phyloP scores from a whole-genome alignment of 2,329 filamentous ascomycete genomes.

The Corniculantispora saksenae region DNA sequence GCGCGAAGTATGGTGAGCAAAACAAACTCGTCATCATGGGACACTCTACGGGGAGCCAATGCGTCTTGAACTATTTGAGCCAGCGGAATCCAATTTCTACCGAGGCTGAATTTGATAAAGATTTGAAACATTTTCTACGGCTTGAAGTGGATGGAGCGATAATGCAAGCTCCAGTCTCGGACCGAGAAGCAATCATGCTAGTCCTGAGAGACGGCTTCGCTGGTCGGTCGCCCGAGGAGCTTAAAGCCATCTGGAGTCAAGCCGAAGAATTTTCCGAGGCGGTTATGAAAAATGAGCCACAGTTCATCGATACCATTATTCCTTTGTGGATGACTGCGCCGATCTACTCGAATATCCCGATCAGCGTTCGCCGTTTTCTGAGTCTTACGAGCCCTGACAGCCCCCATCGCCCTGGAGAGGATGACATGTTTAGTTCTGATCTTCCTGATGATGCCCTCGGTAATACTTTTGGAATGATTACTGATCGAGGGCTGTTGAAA shows the following conservation, averaged over 20 bases:
- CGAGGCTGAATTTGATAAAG: slow-evolving; percentile 26
- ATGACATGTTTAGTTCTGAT: slow-evolving; percentile 68
- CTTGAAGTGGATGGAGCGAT: slow-evolving; percentile 58
- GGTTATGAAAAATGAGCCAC: slow-evolving; percentile 21
- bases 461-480: slow-evolving; percentile 56
- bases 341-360: slow-evolving; percentile 33
- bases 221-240: slow-evolving; percentile 29
- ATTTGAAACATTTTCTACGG: slow-evolving; percentile 36
- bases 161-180: slow-evolving; percentile 63
- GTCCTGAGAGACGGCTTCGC: slow-evolving; percentile 36
- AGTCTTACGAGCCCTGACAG: slow-evolving; percentile 52
- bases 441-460: slow-evolving; percentile 49
- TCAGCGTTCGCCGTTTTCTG: slow-evolving; percentile 31
- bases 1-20: slow-evolving; percentile 34
- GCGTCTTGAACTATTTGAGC: slow-evolving; percentile 62
- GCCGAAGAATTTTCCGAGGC: slow-evolving; percentile 39
- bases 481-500: slow-evolving; percentile 36
- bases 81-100: slow-evolving; percentile 39
- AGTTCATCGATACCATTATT: slow-evolving; percentile 32
- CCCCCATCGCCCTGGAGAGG: slow-evolving; percentile 53
- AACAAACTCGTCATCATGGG: slow-evolving; percentile 65
- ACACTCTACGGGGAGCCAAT: slow-evolving; percentile 68
- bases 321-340: slow-evolving; percentile 33
- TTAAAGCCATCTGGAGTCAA: slow-evolving; percentile 38
- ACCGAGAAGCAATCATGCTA: slow-evolving; percentile 53